These are phyloP conservation scores for Schoenoplectus triqueter DNA, from an alignment of 202 grass and related monocot genomes.

Conservation along the genomic window DNA sequence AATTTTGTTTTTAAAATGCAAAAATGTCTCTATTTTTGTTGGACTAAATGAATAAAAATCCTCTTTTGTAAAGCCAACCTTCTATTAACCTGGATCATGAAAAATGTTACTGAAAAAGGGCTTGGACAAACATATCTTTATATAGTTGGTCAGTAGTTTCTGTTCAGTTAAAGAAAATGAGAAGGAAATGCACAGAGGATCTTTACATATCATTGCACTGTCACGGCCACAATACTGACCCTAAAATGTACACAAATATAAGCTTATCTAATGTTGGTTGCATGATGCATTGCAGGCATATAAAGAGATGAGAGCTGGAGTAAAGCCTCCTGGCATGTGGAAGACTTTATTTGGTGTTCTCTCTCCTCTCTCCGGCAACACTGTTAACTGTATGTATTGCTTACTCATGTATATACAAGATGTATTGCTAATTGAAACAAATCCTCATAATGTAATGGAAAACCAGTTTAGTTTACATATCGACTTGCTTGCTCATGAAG, in stretches of 20 bases:
- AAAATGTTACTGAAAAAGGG: background rate
- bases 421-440: background rate
- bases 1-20: background rate
- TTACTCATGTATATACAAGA: background rate
- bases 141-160: background rate
- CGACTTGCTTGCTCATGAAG: background rate
- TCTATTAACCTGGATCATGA: background rate
- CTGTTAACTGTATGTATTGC: slow-evolving; percentile 63
- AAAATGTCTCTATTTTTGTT: background rate
- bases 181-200: background rate
- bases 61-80: background rate
- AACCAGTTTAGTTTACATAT: background rate
- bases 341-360: slow-evolving; percentile 82
- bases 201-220: background rate
- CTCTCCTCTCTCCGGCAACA: slow-evolving; percentile 64
- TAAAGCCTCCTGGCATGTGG: slow-evolving; percentile 94
- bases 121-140: background rate
- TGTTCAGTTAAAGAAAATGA: slow-evolving; percentile 10
- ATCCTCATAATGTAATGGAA: background rate
- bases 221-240: background rate
- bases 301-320: slow-evolving; percentile 83
- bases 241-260: background rate
- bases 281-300: slow-evolving; percentile 58
- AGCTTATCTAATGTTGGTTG: slow-evolving; percentile 9
- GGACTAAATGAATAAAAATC: background rate